phyloP scores from a whole-genome alignment of 2,329 filamentous ascomycete species.

The Fusarium subglutinans region DNA sequence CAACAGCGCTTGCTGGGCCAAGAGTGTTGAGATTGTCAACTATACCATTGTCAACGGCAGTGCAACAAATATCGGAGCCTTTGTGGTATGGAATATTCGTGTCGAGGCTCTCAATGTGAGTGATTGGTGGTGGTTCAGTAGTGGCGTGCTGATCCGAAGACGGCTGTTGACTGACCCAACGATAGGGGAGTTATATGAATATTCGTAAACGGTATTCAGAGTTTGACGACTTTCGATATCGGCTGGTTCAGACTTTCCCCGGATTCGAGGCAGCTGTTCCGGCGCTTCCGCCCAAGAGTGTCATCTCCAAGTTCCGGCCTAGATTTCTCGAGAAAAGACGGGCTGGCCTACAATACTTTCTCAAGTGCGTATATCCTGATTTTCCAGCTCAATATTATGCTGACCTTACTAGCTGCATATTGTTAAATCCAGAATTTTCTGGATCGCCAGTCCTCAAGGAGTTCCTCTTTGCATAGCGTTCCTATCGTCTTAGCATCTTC shows the following conservation, averaged over 20 bases:
- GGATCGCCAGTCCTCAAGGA: conserved; percentile 91
- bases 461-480: conserved; percentile 75
- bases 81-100: conserved; percentile 92
- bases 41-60: conserved; percentile 66
- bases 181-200: conserved; percentile 68
- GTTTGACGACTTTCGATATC: conserved; percentile 82
- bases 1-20: conserved; percentile 71
- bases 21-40: conserved; percentile 68
- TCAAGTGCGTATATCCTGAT: conserved; percentile 73
- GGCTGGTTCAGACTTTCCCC: conserved; percentile 83
- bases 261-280: conserved; percentile 87
- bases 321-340: conserved; percentile 87
- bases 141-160: conserved; percentile 3
- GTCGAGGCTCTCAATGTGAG: conserved; percentile 84
- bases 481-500: conserved; percentile 18
- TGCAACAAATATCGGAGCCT: conserved; percentile 76
- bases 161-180: background rate
- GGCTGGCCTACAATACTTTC: conserved; percentile 86
- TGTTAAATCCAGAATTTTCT: conserved; percentile 93
- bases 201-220: conserved; percentile 87
- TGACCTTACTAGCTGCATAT: conserved; percentile 72
- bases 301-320: conserved; percentile 85
- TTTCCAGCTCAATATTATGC: background rate
- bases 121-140: background rate
- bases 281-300: conserved; percentile 88